Evolutionary conservation across 2,329 filamentous ascomycete species (phyloP).

Genomic region (Boeremia lycopersici): DNA sequence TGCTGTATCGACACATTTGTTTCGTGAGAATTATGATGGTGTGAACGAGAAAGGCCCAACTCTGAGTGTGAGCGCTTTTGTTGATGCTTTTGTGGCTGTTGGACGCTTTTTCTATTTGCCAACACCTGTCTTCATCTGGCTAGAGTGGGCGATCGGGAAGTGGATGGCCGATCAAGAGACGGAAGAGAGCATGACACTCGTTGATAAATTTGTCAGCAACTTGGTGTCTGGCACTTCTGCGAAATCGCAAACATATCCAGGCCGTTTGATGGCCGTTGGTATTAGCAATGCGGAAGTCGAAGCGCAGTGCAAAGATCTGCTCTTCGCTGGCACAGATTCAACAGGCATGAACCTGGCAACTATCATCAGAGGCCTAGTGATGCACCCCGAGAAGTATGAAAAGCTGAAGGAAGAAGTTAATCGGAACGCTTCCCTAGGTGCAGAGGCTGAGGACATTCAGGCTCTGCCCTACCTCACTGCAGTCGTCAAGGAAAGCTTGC

Average conservation of each 20-base stretch:
- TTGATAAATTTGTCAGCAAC: slow-evolving; percentile 52
- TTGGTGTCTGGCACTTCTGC: slow-evolving; percentile 45
- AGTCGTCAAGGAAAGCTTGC: slow-evolving; percentile 54
- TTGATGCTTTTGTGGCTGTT: slow-evolving; percentile 61
- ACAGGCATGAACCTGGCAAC: slow-evolving; percentile 39
- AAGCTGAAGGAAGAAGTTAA: slow-evolving; percentile 29
- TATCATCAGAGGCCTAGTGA: slow-evolving; percentile 24
- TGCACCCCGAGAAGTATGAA: slow-evolving; percentile 28
- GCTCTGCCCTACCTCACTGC: slow-evolving; percentile 53
- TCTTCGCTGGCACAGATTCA: slow-evolving; percentile 41
- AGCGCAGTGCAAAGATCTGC: slow-evolving; percentile 60
- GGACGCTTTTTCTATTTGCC: slow-evolving; percentile 62
- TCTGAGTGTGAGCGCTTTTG: slow-evolving; percentile 56
- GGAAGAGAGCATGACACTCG: slow-evolving; percentile 44
- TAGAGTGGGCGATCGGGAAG: slow-evolving; percentile 48
- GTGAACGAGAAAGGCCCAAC: slow-evolving; percentile 44
- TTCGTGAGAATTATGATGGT: slow-evolving; percentile 58
- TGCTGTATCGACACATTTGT: slow-evolving; percentile 60
- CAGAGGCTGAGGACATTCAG: slow-evolving; percentile 21
- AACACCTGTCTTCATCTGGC: slow-evolving; percentile 47
- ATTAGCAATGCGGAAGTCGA: slow-evolving; percentile 53
- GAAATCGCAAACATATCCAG: slow-evolving; percentile 54
- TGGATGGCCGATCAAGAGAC: slow-evolving; percentile 43
- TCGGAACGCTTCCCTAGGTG: slow-evolving; percentile 18
- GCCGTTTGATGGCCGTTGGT: slow-evolving; percentile 53